Evolutionary conservation across 1,284 basidiomycete species (phyloP).

Genomic region (Apiotrichum akiyoshidainum): DNA sequence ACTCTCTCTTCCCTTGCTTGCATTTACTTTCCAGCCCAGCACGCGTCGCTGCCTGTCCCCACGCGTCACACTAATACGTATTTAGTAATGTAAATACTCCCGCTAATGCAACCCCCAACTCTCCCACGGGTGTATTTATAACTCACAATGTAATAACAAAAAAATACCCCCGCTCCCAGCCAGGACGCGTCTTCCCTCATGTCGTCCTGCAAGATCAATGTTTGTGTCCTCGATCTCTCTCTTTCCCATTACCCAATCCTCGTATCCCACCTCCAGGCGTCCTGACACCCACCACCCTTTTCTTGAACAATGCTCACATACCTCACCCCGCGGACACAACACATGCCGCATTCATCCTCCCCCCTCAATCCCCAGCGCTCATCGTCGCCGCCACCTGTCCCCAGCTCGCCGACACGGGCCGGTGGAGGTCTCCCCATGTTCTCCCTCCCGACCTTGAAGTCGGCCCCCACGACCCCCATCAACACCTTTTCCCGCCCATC

Average conservation of each 20-base stretch:
- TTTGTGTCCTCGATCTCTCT: not conserved
- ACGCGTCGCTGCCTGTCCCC: no score
- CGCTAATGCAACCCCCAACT: no score
- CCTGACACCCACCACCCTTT: not conserved
- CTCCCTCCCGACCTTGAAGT: slow-evolving; percentile 10
- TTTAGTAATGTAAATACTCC: no score
- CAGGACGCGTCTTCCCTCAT: no score
- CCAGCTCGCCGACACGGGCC: slow-evolving; percentile 25
- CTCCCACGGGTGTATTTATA: not conserved
- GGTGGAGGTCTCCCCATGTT: slow-evolving; percentile 9
- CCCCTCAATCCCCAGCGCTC: slow-evolving; percentile 39
- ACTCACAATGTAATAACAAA: not conserved
- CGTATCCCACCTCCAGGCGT: not conserved
- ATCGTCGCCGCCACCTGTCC: slow-evolving; percentile 13
- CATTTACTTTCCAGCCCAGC: no score
- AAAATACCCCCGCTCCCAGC: not conserved
- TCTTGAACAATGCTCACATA: slow-evolving; percentile 16
- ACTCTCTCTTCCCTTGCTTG: no score
- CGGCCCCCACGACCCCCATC: not conserved
- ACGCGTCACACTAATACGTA: no score
- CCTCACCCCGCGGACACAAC: slow-evolving; percentile 4
- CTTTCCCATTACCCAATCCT: not conserved
- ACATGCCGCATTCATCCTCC: slow-evolving; percentile 28
- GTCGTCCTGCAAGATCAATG: not conserved
- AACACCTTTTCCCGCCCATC: slow-evolving; percentile 2